Percentiles rank a stretch among this genome's conserved stretches.
Conservation (phyloP, 139 green algal species). For the Volvox africanus region DNA sequence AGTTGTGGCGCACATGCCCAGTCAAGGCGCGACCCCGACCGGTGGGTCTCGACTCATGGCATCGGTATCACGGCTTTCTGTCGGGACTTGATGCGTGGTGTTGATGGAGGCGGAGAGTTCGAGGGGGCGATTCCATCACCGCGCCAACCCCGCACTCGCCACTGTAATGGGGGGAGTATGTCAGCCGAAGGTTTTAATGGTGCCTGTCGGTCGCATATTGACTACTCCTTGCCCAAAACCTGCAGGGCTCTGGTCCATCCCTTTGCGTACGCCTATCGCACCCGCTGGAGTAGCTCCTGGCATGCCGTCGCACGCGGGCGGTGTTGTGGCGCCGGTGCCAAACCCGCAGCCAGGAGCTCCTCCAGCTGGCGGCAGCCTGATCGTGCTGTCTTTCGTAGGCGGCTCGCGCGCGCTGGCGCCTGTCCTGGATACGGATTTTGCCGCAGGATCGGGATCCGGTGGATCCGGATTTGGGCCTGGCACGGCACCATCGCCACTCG, state of each 20-base stretch:
- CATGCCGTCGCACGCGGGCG: background rate
- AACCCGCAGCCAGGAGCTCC: background rate
- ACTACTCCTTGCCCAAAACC: background rate
- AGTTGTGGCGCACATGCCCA: background rate
- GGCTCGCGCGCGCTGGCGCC: constrained; percentile 19
- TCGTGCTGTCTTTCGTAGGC: constrained; percentile 34
- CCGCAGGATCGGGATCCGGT: background rate
- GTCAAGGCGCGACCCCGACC: constrained; percentile 6
- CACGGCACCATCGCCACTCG: background rate
- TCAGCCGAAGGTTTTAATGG: no score
- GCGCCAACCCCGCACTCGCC: no score
- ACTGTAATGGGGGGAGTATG: no score
- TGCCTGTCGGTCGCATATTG: no score
- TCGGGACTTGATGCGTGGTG: no score
- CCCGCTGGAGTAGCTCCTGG: background rate
- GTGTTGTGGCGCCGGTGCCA: background rate
- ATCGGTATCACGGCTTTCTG: no score
- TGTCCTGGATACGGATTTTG: background rate
- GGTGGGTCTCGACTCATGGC: background rate
- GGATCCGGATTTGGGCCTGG: background rate
- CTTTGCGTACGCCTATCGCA: background rate
- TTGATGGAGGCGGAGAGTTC: no score
- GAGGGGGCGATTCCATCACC: no score
- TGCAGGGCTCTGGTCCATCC: constrained; percentile 33
- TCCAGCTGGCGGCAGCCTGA: constrained; percentile 1